phyloP scores from a whole-genome alignment of 177 flowering plant species.

The Telopea speciosissima region DNA sequence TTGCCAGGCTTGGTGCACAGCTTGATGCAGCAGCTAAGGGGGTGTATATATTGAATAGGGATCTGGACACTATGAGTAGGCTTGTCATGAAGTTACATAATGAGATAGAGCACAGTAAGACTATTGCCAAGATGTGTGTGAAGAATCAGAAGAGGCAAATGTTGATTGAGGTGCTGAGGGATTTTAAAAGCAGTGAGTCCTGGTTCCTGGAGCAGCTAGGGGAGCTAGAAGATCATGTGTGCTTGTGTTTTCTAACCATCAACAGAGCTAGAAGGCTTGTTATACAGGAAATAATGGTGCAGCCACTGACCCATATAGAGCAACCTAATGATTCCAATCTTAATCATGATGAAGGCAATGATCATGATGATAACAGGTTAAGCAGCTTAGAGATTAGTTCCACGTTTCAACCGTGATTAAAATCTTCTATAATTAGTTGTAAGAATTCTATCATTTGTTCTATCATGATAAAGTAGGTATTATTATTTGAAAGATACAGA shows the following conservation, averaged over 20 bases:
- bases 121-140: conserved; percentile 40
- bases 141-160: conserved; percentile 37
- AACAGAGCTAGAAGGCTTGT: conserved; percentile 65
- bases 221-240: conserved; percentile 69
- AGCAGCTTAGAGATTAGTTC: neutral
- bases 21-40: conserved; percentile 73
- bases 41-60: conserved; percentile 45
- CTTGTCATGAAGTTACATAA: conserved; percentile 45
- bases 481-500: too few species aligned
- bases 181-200: conserved; percentile 35
- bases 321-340: neutral
- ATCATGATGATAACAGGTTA: neutral
- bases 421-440: too few species aligned
- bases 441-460: neutral
- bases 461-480: too few species aligned
- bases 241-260: conserved; percentile 67
- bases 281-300: conserved; percentile 32
- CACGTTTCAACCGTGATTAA: neutral
- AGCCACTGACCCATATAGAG: neutral
- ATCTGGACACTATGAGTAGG: conserved; percentile 66
- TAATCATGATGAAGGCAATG: neutral
- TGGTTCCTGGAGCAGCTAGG: conserved; percentile 57
- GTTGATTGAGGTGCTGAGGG: conserved; percentile 55
- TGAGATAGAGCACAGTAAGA: conserved; percentile 59
- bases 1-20: conserved; percentile 26